Base-by-base conservation (phyloP, 2,329 filamentous ascomycete species). In the Shiraia sp. region DNA sequence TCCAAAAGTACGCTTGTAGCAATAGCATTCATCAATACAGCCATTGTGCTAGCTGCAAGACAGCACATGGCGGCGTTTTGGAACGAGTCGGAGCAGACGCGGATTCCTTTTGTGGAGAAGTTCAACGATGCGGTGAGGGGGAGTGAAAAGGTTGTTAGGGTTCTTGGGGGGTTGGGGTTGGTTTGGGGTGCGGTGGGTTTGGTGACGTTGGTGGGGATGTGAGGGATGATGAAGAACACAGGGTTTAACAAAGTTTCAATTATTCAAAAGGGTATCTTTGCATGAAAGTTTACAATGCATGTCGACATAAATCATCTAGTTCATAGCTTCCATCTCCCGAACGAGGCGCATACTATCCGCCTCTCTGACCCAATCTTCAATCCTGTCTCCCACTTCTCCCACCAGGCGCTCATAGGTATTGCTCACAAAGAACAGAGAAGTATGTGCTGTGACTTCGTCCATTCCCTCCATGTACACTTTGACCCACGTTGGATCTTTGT, bases 381-480 rank as follows among this genome's bases (percentile, higher is more conserved):
- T 80, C 44, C 82, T 73, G 22, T 76, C 76, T 3, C 81, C 84
- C 2, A 89, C 84, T 65, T 91, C 86, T 0, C 84, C 85, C n/a
- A 92, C 83, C n/a, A 92, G 72, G 49, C 71, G 72, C 56, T 90
- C 86, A 61, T 93, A 92, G 42, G 88, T 85, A 45, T 83, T 77
- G 6, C 86, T 84, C 0, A 82, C 71, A 10, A 88, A 81, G 71
- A 95, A 96, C 36, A 96, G 72, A 0, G 87, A 85, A 48, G 88
- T 92, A 65, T 95, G 90, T 8, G 90, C 91, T 6, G 82, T 84
- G 1, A 95, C 87, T 68, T 95, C 88, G 61, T 95, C 90, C 47
- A 93, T 83, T 37, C 83, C 84, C 43, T 86, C 79, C 87, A 96
- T 93, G 57, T 83, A 85, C 2, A 96, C 80, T 31, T 85, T 77